Evolutionary conservation across 1,284 basidiomycete genomes (phyloP), one percentile per base, ranked within the genome.

Genomic region (Grifola frondosa): DNA sequence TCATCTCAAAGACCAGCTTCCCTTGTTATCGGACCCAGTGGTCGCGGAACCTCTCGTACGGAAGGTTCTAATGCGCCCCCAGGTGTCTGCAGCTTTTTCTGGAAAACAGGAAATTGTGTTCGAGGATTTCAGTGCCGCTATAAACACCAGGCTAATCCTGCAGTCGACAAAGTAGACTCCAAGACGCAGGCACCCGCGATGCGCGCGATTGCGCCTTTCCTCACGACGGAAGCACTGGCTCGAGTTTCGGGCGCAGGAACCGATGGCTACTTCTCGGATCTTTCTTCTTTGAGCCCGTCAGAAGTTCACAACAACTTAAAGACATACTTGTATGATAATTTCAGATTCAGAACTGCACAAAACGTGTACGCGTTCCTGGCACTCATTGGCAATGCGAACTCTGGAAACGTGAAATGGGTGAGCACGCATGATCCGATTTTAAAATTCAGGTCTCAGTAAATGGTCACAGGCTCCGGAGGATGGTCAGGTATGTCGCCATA

Each of bases 381-480:
- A 2, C 62, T 75, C 7, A 41, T 84, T 4, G 70, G 59, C 9
- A 78, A 72, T 37, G 71, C 77, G 1, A 73, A 68, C 32, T 53
- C 67, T 0, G 62, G 65, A 2, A 80, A 80, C 43, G 43, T 51
- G 10, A 50, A 53, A 38, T 84, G 82, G 81, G 81, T 84, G 56
- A 37, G 67, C 32, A 23, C 50, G 9, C 4, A 19, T 15, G 4
- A 34, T 28, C 31, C 26, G 4, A 28, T 17, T 9, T 30, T 13
- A 15, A 6, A 28, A 25, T 20, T 26, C 7, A 43, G 13, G 30
- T 9, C 20, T 32, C 10, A 25, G 38, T 41, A 46, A 26, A 17
- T 15, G 42, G 30, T 35, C 7, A 13, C 43, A 80, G 79, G 67
- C 70, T n/a, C 57, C 66, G 12, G 75, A 77, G 48, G 77, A 78